Evolutionary conservation across 352 stramenopile species (phyloP).

Genomic region (Pythium phragmiticola): DNA sequence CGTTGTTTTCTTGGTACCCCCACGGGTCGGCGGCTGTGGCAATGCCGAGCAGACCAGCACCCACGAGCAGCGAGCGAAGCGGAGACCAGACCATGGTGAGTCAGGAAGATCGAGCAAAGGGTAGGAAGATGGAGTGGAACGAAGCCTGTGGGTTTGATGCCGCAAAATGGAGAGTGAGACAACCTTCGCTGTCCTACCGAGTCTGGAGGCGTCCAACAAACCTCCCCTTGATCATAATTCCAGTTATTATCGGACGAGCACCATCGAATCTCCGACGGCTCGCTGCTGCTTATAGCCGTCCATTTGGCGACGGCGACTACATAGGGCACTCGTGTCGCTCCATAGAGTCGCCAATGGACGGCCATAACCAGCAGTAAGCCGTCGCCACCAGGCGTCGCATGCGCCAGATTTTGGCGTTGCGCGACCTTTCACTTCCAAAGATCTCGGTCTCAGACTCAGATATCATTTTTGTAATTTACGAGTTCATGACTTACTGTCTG

Average conservation of each 20-base stretch:
- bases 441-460: constrained; percentile 14
- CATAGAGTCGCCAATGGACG: constrained; percentile 8
- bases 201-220: too few relatives aligned
- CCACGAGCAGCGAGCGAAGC: constrained; percentile 28
- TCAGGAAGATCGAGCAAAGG: background rate
- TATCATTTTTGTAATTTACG: constrained; percentile 5
- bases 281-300: too few relatives aligned
- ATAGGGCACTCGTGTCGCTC: background rate
- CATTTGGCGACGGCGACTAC: too few relatives aligned
- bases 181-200: background rate
- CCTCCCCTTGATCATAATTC: background rate
- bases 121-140: background rate
- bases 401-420: background rate
- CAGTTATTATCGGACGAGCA: too few relatives aligned
- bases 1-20: constrained; percentile 46
- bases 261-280: too few relatives aligned
- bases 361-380: constrained; percentile 13
- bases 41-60: constrained; percentile 22
- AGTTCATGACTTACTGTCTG: background rate
- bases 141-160: background rate
- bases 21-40: constrained; percentile 33
- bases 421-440: constrained; percentile 20
- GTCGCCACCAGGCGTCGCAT: constrained; percentile 3
- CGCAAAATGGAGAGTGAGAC: constrained; percentile 1
- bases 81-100: constrained; percentile 28